phyloP scores from a whole-genome alignment of 1,139 yeast genomes.

The Hansenula lynferdii region DNA sequence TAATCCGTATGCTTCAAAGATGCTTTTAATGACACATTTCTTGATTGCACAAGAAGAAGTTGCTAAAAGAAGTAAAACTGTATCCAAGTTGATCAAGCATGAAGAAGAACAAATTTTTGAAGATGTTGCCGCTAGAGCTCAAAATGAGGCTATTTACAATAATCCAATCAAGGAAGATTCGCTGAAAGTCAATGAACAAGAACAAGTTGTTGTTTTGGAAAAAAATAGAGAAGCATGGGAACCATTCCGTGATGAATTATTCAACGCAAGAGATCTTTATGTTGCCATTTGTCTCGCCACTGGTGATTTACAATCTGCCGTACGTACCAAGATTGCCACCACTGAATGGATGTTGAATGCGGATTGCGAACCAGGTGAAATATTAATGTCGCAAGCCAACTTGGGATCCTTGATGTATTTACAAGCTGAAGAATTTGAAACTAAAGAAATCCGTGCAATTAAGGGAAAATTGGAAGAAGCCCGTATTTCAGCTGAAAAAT shows the following conservation, averaged over 20 bases:
- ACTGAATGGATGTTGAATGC: conserved; percentile 73
- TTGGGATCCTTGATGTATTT: conserved; percentile 67
- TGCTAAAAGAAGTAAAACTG: conserved; percentile 25
- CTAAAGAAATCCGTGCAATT: conserved; percentile 33
- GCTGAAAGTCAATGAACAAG: not conserved
- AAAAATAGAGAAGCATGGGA: conserved; percentile 50
- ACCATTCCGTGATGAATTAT: conserved; percentile 72
- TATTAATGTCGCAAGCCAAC: conserved; percentile 64
- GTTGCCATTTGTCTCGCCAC: conserved; percentile 63
- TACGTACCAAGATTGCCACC: conserved; percentile 58
- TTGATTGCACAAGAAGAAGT: conserved; percentile 62
- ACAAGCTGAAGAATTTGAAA: conserved; percentile 65
- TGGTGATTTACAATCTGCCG: conserved; percentile 62
- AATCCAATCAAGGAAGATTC: not conserved
- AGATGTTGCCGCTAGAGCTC: not conserved
- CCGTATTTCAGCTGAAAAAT: conserved; percentile 25
- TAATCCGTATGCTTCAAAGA: conserved; percentile 50
- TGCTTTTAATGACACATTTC: conserved; percentile 59
- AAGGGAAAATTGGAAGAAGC: conserved; percentile 22
- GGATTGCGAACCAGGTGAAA: conserved; percentile 61
- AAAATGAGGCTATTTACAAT: not conserved
- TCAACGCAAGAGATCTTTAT: conserved; percentile 66
- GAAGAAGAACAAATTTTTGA: conserved; percentile 6
- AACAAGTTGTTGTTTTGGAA: conserved; percentile 13
- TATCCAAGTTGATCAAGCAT: conserved; percentile 14